Conservation (phyloP, 371 early-diverging fungal genomes). For the Mucor piriformis region DNA sequence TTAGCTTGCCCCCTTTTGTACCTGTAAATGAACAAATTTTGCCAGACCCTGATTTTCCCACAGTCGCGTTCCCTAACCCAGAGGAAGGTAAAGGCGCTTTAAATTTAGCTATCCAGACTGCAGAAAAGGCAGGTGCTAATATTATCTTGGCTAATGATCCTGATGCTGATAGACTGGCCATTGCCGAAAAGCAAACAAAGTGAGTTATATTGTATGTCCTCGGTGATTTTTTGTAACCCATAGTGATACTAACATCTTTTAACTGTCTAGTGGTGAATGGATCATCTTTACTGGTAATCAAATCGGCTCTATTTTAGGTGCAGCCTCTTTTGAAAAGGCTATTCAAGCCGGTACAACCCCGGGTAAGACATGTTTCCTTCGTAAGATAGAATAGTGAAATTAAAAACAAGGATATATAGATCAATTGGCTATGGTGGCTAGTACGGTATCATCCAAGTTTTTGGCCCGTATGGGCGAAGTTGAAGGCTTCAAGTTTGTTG, state of each 20-base stretch:
- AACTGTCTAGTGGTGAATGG: slow-evolving; percentile 68
- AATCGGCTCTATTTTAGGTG: slow-evolving; percentile 87
- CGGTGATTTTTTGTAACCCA: too few relatives aligned
- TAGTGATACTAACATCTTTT: background rate
- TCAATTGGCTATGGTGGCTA: slow-evolving; percentile 82
- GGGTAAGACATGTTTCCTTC: slow-evolving; percentile 35
- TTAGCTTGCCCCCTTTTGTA: slow-evolving; percentile 70
- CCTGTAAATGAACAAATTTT: slow-evolving; percentile 67
- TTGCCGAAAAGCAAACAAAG: slow-evolving; percentile 76
- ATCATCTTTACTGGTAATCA: slow-evolving; percentile 88
- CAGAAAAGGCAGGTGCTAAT: slow-evolving; percentile 56
- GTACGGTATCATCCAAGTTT: slow-evolving; percentile 90
- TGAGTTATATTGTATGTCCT: slow-evolving; percentile 7
- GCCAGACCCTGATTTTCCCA: slow-evolving; percentile 94
- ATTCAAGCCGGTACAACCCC: slow-evolving; percentile 52
- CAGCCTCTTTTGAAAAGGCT: slow-evolving; percentile 68
- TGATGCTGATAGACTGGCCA: slow-evolving; percentile 95
- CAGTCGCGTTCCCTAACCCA: slow-evolving; percentile 91
- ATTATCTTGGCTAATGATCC: slow-evolving; percentile 98
- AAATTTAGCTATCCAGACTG: slow-evolving; percentile 76
- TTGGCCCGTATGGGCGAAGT: slow-evolving; percentile 73
- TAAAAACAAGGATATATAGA: slow-evolving; percentile 20
- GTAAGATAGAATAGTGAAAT: too few relatives aligned
- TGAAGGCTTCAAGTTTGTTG: slow-evolving; percentile 85
- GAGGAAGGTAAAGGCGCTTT: slow-evolving; percentile 92